Evolutionary conservation across 257 asterid species (phyloP), one percentile per base, ranked within the genome.

Genomic region (Nicotiana noctiflora): DNA sequence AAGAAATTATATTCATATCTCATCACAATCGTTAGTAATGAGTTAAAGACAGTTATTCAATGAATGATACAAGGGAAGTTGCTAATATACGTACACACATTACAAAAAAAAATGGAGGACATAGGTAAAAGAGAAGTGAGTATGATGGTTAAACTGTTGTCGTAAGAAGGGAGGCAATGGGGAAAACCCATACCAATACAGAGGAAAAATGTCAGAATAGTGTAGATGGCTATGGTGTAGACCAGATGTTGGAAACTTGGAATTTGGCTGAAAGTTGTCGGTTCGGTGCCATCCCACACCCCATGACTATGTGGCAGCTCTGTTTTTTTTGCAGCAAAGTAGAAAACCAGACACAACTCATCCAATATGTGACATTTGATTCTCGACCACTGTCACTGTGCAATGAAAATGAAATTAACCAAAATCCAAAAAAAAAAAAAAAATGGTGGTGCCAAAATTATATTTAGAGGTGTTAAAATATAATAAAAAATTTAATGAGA

Each of bases 251-350:
- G 57, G 66, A 23, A 3, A 10, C 18, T 7, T 3, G 25, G 78
- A 56, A 53, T 62, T 51, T 76, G 79, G 70, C 74, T 53, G 82
- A 64, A 60, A 72, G 46, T 32, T 79, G 80, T 68, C 76, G 59
- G 80, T 74, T 51, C 56, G 14, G 15, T 3, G 55, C 17, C 11
- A 23, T 72, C 5, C n/a, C 61, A 13, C 8, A 74, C 46, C 23
- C 62, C 62, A 56, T 56, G 25, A 56, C 62, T 56, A 29, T 23
- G 62, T 56, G 19, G 62, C 62, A 18, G 62, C 23, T 18, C 21
- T n/a, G n/a, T n/a, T 56, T 15, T 4, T 53, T 53, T 56, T 18
- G 25, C 62, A 56, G 62, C 25, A 56, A 18, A 6, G 18, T 51
- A 12, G 56, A 11, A 51, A 51, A 51, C 56, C 10, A 56, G 25